Evolutionary conservation across 2,329 filamentous ascomycete species (phyloP).

Genomic region (Fusarium tanahbumbuense): DNA sequence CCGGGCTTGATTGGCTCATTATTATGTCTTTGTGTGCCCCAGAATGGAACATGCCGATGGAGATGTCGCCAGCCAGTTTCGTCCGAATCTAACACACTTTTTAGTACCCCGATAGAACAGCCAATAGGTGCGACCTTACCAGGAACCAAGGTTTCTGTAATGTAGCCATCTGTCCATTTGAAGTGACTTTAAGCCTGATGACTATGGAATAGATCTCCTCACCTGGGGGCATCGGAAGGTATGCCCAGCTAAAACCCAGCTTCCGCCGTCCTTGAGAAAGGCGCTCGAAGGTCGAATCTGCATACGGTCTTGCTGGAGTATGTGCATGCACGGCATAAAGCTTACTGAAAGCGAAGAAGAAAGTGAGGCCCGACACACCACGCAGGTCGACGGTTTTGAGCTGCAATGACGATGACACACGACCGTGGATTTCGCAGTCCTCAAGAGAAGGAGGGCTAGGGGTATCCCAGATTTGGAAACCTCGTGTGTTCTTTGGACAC

Average conservation of each 20-base stretch:
- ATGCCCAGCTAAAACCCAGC: neutral
- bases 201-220: constrained; percentile 12
- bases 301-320: neutral
- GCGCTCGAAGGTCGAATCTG: neutral
- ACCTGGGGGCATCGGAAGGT: constrained; percentile 7
- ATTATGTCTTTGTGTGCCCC: constrained; percentile 8
- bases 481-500: neutral
- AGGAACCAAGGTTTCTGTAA: constrained; percentile 16
- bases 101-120: rapidly evolving
- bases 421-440: constrained; percentile 13
- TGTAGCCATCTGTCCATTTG: constrained; percentile 1
- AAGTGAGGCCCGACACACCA: constrained; percentile 18
- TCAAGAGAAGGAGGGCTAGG: constrained; percentile 9
- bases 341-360: constrained; percentile 23
- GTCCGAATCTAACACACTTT: constrained; percentile 10
- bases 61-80: constrained; percentile 16
- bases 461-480: constrained; percentile 22
- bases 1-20: constrained; percentile 14
- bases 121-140: neutral
- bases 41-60: constrained; percentile 1
- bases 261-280: neutral
- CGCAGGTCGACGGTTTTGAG: constrained; percentile 16
- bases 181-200: neutral
- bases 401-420: constrained; percentile 11
- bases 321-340: constrained; percentile 23